Evolutionary conservation across 768 basidiomycete species (phyloP), one percentile per base, ranked within the genome.

Genomic region (Rhodosporidiobolus sp.): DNA sequence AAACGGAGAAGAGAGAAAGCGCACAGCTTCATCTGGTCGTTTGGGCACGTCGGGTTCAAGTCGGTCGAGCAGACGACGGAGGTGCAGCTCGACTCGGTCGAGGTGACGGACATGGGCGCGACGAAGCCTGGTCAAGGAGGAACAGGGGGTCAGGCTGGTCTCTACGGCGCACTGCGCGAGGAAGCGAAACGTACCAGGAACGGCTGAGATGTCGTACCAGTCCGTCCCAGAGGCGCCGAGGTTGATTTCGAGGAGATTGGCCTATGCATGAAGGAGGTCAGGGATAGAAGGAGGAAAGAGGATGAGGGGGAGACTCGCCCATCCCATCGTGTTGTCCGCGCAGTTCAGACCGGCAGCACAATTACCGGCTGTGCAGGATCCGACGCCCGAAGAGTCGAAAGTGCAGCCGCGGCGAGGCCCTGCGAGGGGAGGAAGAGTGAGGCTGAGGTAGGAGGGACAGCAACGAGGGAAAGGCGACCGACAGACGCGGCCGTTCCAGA

Each of bases 401-500:
- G 16, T 24, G 45, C 67, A 68, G 12, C 67, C 67, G 28, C 67
- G 67, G 16, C 67, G 59, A 28, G 67, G 49, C 67, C 46, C 46
- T 48, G 46, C 46, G 5, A 14, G 46, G 19, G 5, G 46, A 48
- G 46, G 46, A 17, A 43, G 17, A 4, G 10, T 11, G 17, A 19
- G 17, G 17, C 10, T 9, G 4, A 17, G 17, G 19, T 11, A 22
- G 46, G 46, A 8, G 46, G 20, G 46, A n/a, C n/a, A n/a, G n/a
- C n/a, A n/a, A n/a, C 14, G 17, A 48, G 46, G 8, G 46, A 48
- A 17, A 48, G 46, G 17, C 4, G 19, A 48, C 20, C 46, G 9
- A 48, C 67, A 68, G 46, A 63, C 61, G 16, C 67, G 60, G 0
- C 67, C 67, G 60, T 68, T 68, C 67, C 67, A 68, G 0, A 17